phyloP scores from a whole-genome alignment of 208 protist species.

The Leptomonas pyrrhocoris region DNA sequence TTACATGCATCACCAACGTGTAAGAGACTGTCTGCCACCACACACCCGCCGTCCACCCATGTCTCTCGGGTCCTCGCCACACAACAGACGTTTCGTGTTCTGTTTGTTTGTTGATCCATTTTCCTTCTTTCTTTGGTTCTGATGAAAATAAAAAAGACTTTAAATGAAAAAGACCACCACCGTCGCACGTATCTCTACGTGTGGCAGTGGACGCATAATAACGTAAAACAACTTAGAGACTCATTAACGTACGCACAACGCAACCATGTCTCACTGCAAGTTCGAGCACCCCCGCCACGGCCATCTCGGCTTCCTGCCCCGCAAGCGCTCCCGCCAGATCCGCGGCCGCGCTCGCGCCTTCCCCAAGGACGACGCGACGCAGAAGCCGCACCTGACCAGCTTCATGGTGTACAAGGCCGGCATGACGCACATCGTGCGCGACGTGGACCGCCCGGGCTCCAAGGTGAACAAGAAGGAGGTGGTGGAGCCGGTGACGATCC shows the following conservation, averaged over 20 bases:
- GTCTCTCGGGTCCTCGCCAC: too few species aligned
- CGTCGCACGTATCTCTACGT: conserved; percentile 81
- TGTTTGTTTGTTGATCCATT: too few species aligned
- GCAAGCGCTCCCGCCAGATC: conserved; percentile 95
- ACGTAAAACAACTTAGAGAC: conserved; percentile 66
- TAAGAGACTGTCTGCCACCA: too few species aligned
- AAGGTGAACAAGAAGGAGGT: conserved; percentile 99
- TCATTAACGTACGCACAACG: conserved; percentile 1
- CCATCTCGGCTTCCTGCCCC: conserved; percentile 97
- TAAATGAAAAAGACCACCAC: conserved; percentile 86
- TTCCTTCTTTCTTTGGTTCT: too few species aligned
- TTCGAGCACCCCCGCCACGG: conserved; percentile 98
- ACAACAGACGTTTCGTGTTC: too few species aligned
- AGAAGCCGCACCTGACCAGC: conserved; percentile 97
- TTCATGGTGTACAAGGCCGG: conserved; percentile 99
- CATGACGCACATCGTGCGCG: conserved; percentile 99
- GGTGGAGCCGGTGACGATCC: conserved; percentile 98
- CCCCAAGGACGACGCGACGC: conserved; percentile 95
- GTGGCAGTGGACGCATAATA: conserved; percentile 68
- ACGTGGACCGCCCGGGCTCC: conserved; percentile 95
- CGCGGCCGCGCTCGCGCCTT: conserved; percentile 94
- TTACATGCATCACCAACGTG: too few species aligned
- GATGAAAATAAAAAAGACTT: too few species aligned
- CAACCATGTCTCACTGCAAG: conserved; percentile 95
- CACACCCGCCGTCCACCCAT: too few species aligned